phyloP scores from a whole-genome alignment of 805 yeast species.

The Saccharomyces eubayanus region DNA sequence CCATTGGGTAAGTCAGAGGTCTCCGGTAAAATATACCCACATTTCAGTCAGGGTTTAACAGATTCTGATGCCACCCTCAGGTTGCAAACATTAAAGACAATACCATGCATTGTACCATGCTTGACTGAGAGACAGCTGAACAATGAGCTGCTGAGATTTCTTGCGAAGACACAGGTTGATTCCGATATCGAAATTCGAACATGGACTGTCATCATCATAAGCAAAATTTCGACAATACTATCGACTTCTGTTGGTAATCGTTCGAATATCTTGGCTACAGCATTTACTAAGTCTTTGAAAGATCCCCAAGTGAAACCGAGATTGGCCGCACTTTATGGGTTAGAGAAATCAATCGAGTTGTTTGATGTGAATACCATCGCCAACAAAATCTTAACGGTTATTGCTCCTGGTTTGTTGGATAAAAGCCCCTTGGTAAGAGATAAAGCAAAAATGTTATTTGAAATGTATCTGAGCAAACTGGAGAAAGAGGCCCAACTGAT shows the following conservation, averaged over 20 bases:
- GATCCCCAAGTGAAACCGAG: slow-evolving; percentile 74
- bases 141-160: slow-evolving; percentile 68
- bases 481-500: slow-evolving; percentile 35
- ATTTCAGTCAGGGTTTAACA: slow-evolving; percentile 69
- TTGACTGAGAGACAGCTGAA: slow-evolving; percentile 74
- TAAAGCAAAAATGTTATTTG: slow-evolving; percentile 64
- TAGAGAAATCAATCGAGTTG: slow-evolving; percentile 52
- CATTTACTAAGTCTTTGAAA: slow-evolving; percentile 71
- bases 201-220: slow-evolving; percentile 25
- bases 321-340: slow-evolving; percentile 66
- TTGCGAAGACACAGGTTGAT: slow-evolving; percentile 49
- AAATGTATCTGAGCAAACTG: slow-evolving; percentile 49
- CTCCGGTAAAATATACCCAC: slow-evolving; percentile 59
- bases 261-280: slow-evolving; percentile 74
- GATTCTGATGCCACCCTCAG: slow-evolving; percentile 79
- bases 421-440: slow-evolving; percentile 57
- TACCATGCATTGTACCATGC: slow-evolving; percentile 48
- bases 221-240: slow-evolving; percentile 20
- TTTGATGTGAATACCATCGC: slow-evolving; percentile 73
- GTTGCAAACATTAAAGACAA: slow-evolving; percentile 61
- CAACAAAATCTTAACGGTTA: slow-evolving; percentile 69
- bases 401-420: slow-evolving; percentile 80
- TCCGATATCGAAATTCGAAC: slow-evolving; percentile 23
- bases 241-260: slow-evolving; percentile 32
- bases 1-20: slow-evolving; percentile 51